Conservation (phyloP, 306 rosid species). For the Prinsepia uniflora region DNA sequence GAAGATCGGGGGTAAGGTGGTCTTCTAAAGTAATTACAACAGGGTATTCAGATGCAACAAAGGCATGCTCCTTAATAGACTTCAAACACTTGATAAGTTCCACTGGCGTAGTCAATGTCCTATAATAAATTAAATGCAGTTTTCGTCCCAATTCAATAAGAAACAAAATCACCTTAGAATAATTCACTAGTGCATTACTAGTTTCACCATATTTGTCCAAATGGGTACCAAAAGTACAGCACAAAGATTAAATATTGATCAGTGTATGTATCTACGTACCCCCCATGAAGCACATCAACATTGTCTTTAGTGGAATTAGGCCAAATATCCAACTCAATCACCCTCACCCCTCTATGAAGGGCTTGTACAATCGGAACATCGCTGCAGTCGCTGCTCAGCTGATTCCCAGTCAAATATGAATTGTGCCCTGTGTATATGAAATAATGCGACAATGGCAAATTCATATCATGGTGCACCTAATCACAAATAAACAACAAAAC, state of each 20-base stretch:
- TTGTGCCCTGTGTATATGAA: constrained; percentile 93
- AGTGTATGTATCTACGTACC: constrained; percentile 54
- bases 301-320: constrained; percentile 77
- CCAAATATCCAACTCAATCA: constrained; percentile 94
- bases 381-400: constrained; percentile 94
- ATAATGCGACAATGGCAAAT: constrained; percentile 81
- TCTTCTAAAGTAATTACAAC: constrained; percentile 92
- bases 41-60: constrained; percentile 79
- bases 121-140: constrained; percentile 20
- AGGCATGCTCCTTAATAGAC: constrained; percentile 80
- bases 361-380: constrained; percentile 78
- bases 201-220: neutral
- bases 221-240: neutral
- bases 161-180: neutral
- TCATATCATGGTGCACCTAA: constrained; percentile 92
- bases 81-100: constrained; percentile 79
- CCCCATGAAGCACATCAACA: constrained; percentile 92
- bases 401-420: constrained; percentile 94
- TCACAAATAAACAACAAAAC: neutral
- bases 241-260: neutral
- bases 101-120: constrained; percentile 96
- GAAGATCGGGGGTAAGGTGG: constrained; percentile 90
- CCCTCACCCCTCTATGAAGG: constrained; percentile 79
- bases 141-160: constrained; percentile 3
- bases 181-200: neutral